A percentile compares a stretch with the other conserved stretches of the same genome.
phyloP scores from a whole-genome alignment of 2,329 filamentous ascomycete species.

The Arthrinium puccinioides region DNA sequence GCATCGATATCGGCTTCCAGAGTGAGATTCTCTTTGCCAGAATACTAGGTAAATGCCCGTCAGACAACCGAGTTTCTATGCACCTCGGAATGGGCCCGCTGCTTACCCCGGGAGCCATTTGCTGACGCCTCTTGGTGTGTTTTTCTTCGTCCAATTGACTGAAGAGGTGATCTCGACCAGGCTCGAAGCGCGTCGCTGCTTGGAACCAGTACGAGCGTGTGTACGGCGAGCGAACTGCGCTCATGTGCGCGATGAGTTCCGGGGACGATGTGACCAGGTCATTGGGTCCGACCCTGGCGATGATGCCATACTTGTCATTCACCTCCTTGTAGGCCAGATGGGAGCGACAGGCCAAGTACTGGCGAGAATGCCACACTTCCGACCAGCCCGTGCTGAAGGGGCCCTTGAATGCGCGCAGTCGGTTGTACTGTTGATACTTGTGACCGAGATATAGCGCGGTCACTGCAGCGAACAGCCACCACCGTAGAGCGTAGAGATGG shows the following conservation, averaged over 20 bases:
- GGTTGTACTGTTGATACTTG: too few relatives aligned
- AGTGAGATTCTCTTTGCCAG: conserved; percentile 5
- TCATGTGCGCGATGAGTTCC: conserved; percentile 4
- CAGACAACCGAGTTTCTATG: background rate
- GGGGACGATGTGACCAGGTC: conserved; percentile 5
- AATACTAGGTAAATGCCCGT: background rate
- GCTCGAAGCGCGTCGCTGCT: conserved; percentile 1
- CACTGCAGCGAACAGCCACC: too few relatives aligned
- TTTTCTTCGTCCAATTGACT: conserved; percentile 2
- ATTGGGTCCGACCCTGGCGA: conserved; percentile 4
- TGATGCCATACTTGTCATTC: background rate
- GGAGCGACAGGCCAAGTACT: background rate
- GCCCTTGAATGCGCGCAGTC: background rate
- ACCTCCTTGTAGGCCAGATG: background rate
- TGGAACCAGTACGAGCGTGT: conserved; percentile 5
- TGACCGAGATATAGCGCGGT: too few relatives aligned
- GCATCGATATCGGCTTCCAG: conserved; percentile 5
- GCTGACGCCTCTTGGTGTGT: conserved; percentile 4
- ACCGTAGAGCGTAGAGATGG: too few relatives aligned
- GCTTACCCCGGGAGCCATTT: conserved; percentile 2
- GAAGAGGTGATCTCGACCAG: conserved; percentile 2
- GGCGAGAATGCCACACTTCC: background rate
- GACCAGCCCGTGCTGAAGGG: background rate
- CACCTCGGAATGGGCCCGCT: background rate
- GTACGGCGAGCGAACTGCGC: conserved; percentile 2